Conservation (phyloP, 225 moss, liverwort and hornwort genomes). For the Antitrichia curtipendula region DNA sequence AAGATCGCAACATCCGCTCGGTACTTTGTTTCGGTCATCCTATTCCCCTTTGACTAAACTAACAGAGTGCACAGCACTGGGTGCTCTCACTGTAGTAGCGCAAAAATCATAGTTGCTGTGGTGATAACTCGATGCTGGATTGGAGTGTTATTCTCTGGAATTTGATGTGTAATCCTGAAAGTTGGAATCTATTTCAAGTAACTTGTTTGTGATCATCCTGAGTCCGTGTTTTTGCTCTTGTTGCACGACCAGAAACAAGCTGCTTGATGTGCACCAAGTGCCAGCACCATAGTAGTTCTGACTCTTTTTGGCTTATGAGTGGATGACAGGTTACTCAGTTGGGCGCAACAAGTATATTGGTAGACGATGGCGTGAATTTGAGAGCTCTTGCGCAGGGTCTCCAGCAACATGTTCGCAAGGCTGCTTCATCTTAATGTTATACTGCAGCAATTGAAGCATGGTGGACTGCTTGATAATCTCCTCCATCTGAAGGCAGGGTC, state of each 20-base stretch:
- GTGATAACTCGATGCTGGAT: not conserved
- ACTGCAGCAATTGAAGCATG: not conserved
- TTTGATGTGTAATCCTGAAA: not conserved
- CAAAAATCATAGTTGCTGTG: not conserved
- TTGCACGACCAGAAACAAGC: not conserved
- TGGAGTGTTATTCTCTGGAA: not conserved
- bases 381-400: slow-evolving; percentile 23
- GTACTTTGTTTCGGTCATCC: slow-evolving; percentile 11
- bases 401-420: slow-evolving; percentile 7
- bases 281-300: not conserved
- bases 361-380: slow-evolving; percentile 35
- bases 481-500: not conserved
- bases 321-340: slow-evolving; percentile 30
- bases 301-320: not conserved
- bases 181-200: not conserved
- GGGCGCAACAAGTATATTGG: slow-evolving; percentile 34
- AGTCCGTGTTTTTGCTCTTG: not conserved
- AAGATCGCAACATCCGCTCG: slow-evolving; percentile 72
- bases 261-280: not conserved
- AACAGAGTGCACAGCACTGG: not conserved
- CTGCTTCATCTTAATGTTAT: not conserved
- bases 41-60: not conserved
- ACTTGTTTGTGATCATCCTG: not conserved
- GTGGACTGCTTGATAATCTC: not conserved
- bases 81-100: not conserved